These are phyloP conservation scores for Backusella morwellensis DNA, from an alignment of 192 early-diverging fungal species.

Conservation along the genomic window DNA sequence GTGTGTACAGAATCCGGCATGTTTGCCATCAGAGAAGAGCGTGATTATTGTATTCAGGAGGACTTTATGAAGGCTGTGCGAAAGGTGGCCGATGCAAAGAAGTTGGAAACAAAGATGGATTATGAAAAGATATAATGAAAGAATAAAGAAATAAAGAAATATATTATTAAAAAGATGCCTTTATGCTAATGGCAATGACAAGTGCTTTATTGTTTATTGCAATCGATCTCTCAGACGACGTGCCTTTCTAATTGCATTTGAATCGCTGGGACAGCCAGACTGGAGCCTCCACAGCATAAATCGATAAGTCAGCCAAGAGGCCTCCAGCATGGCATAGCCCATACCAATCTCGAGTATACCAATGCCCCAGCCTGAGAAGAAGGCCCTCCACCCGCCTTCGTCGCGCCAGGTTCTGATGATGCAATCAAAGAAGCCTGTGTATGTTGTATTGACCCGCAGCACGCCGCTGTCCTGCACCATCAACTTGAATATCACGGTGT, in stretches of 20 bases:
- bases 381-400: slow-evolving; percentile 27
- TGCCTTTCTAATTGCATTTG: slow-evolving; percentile 13
- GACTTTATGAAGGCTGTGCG: slow-evolving; percentile 99
- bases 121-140: slow-evolving; percentile 77
- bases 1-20: slow-evolving; percentile 99
- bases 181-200: no score
- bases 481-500: slow-evolving; percentile 45
- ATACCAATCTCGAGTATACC: slow-evolving; percentile 41
- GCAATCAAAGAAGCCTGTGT: slow-evolving; percentile 45
- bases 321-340: slow-evolving; percentile 43
- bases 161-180: no score
- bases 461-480: slow-evolving; percentile 43
- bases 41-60: slow-evolving; percentile 97
- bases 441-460: slow-evolving; percentile 33
- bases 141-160: neutral
- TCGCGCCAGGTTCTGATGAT: slow-evolving; percentile 28
- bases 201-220: neutral
- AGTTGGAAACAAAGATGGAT: slow-evolving; percentile 87
- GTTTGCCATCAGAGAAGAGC: slow-evolving; percentile 99
- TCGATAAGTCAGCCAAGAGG: slow-evolving; percentile 31
- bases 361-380: slow-evolving; percentile 32
- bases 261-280: neutral
- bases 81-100: slow-evolving; percentile 97
- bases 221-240: neutral
- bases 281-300: slow-evolving; percentile 3